Base-by-base conservation (phyloP, 129 eudicot species). In the Tanacetum coccineum region DNA sequence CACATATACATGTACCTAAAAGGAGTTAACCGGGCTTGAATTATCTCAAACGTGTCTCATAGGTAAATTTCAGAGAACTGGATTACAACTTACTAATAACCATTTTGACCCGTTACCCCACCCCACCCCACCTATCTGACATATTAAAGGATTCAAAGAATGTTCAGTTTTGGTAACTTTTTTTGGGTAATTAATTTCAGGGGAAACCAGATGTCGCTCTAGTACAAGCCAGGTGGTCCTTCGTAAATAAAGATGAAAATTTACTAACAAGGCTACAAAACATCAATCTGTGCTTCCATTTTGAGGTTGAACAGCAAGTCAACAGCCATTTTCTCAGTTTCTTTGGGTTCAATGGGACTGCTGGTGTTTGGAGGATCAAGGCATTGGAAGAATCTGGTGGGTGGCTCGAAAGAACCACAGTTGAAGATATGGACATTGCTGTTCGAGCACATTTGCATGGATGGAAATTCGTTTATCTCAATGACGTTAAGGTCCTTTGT, bases 271-370 rank as follows among this genome's bases (percentile, higher is more conserved):
- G 97, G 59, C 90, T 91, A 50, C 97, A 91, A 48, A 85, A 91
- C 83, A 87, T 91, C 74, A 87, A 91, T 66, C 50, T 91, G 19
- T 83, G 88, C 83, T 91, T 87, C 90, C 97, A 91, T 74, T 91
- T 91, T 69, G 96, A 91, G 87, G 97, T 87, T 21, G 96, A 91
- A 66, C 97, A 91, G 64, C 97, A 91, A 81, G 97, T 91, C 2
- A 91, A 91, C 63, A 85, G 96, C n/a, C 36, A 52, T 79, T 91
- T 74, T 52, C 82, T 91, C 4, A 81, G 83, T 67, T 90, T 85
- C 80, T 90, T 90, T 50, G 97, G 97, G 71, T 89, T 89, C 82
- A 89, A 89, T 47, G 97, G 95, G 45, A 91, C 97, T 15, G 97
- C 95, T 47, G 97, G 97, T 40, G 97, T 91, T 9, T 91, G 95